phyloP scores from a whole-genome alignment of 768 basidiomycete species.

The Leccinum variicolor region DNA sequence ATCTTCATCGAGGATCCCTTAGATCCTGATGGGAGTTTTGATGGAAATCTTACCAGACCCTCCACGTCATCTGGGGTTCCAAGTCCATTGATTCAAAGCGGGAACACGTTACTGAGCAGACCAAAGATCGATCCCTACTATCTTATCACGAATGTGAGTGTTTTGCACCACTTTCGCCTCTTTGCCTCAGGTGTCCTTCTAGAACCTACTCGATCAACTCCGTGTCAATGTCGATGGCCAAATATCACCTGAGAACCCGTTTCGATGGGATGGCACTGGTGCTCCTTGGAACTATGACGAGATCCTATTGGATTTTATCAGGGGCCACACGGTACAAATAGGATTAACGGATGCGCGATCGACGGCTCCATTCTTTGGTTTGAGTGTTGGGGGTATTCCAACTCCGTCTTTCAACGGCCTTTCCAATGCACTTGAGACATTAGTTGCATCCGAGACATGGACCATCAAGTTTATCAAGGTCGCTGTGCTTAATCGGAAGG shows the following conservation, averaged over 20 bases:
- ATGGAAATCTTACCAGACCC: constrained; percentile 39
- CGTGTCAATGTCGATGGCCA: constrained; percentile 60
- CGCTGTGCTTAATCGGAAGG: constrained; percentile 78
- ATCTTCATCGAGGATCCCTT: constrained; percentile 92
- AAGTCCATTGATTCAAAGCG: constrained; percentile 29
- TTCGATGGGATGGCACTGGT: constrained; percentile 59
- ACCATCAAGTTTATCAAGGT: constrained; percentile 74
- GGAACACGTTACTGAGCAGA: constrained; percentile 47
- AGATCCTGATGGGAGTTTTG: constrained; percentile 55
- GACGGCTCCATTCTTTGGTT: constrained; percentile 39
- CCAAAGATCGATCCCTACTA: constrained; percentile 89
- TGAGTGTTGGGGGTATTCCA: constrained; percentile 36
- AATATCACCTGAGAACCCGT: constrained; percentile 63
- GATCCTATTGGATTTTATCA: constrained; percentile 61
- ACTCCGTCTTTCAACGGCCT: constrained; percentile 29
- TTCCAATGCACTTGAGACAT: constrained; percentile 24
- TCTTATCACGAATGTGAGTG: constrained; percentile 73
- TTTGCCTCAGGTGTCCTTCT: constrained; percentile 9
- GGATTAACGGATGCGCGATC: constrained; percentile 40
- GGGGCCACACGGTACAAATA: constrained; percentile 57
- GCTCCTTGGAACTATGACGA: constrained; percentile 67
- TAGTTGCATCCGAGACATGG: constrained; percentile 33
- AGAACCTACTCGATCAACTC: constrained; percentile 68
- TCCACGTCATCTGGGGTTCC: constrained; percentile 33
- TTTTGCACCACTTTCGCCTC: not conserved